phyloP scores from a whole-genome alignment of 805 yeast species.

The Monosporozyma unispora region DNA sequence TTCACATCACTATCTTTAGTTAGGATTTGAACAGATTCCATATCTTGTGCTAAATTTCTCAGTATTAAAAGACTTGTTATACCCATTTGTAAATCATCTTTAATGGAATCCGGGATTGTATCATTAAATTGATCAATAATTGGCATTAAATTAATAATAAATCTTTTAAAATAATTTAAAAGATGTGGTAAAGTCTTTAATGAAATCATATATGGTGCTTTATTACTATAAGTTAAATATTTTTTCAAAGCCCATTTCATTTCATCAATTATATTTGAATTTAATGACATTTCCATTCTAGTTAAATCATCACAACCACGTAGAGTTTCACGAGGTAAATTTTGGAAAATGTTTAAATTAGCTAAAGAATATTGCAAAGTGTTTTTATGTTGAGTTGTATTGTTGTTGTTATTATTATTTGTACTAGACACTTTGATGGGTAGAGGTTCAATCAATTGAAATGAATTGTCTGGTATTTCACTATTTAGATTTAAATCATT shows the following conservation, averaged over 20 bases:
- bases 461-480: slow-evolving; percentile 10
- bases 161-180: slow-evolving; percentile 33
- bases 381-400: slow-evolving; percentile 1
- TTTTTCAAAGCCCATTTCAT: slow-evolving; percentile 60
- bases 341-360: slow-evolving; percentile 26
- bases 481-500: background rate
- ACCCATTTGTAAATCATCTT: slow-evolving; percentile 23
- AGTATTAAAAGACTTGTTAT: slow-evolving; percentile 44
- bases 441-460: slow-evolving; percentile 19
- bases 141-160: slow-evolving; percentile 18
- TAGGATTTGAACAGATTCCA: slow-evolving; percentile 69
- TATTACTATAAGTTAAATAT: slow-evolving; percentile 32
- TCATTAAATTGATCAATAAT: slow-evolving; percentile 18
- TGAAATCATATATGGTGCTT: slow-evolving; percentile 40
- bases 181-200: slow-evolving; percentile 36
- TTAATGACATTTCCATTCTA: slow-evolving; percentile 63
- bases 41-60: slow-evolving; percentile 77
- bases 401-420: background rate
- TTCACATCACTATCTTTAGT: slow-evolving; percentile 46
- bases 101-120: slow-evolving; percentile 14
- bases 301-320: slow-evolving; percentile 56
- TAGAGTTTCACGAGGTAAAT: slow-evolving; percentile 28
- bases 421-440: slow-evolving; percentile 24
- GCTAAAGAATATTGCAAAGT: slow-evolving; percentile 25
- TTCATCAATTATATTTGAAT: slow-evolving; percentile 56